phyloP scores from a whole-genome alignment of 805 yeast genomes.

The Candida lessepsii region DNA sequence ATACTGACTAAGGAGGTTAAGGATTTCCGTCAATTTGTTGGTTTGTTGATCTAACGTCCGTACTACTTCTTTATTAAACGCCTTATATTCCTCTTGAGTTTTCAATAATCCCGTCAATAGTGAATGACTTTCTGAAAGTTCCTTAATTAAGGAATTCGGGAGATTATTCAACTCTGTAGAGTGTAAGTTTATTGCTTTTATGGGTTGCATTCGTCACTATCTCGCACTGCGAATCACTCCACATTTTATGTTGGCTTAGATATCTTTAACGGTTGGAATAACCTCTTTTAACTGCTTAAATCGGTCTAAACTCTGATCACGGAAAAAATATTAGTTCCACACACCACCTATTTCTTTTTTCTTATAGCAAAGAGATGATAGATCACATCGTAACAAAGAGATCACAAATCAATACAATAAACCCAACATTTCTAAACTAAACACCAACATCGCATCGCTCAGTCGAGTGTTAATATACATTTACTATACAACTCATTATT shows the following conservation, averaged over 20 bases:
- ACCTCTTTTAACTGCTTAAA: no score
- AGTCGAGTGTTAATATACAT: slow-evolving; percentile 5
- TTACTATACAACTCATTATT: slow-evolving; percentile 13
- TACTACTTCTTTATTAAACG: slow-evolving; percentile 15
- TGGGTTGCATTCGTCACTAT: background rate
- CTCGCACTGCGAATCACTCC: background rate
- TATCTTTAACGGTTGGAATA: no score
- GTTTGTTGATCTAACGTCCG: slow-evolving; percentile 14
- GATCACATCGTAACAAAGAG: no score
- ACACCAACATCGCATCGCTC: background rate
- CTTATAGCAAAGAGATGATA: no score
- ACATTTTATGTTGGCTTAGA: no score
- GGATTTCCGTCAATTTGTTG: slow-evolving; percentile 21
- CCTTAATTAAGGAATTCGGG: slow-evolving; percentile 25
- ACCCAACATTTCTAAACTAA: no score
- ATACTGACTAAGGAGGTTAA: slow-evolving; percentile 16
- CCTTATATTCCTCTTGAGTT: slow-evolving; percentile 13
- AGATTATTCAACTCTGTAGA: background rate
- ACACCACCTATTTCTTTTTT: no score
- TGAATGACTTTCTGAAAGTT: slow-evolving; percentile 20
- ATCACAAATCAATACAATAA: background rate
- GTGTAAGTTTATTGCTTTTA: background rate
- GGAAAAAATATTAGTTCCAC: no score
- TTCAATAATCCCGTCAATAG: slow-evolving; percentile 31
- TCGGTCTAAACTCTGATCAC: no score